These are phyloP conservation scores for Dactylorhiza incarnata DNA, from an alignment of 106 monocot genomes.

Conservation along the genomic window DNA sequence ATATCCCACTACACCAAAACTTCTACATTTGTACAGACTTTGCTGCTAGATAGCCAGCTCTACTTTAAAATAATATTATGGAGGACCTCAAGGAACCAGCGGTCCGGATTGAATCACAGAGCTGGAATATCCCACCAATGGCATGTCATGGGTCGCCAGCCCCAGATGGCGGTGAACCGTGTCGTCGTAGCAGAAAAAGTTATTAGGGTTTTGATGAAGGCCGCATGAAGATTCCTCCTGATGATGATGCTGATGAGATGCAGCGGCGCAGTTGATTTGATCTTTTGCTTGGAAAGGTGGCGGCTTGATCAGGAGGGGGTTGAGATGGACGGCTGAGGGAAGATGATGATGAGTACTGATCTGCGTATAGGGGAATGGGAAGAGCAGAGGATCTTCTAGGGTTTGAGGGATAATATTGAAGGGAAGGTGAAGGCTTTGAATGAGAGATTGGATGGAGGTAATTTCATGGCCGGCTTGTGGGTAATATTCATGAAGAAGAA, in stretches of 20 bases:
- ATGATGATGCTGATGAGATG: too few species aligned
- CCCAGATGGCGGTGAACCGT: neutral
- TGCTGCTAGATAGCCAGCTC: too few species aligned
- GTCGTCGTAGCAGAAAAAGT: neutral
- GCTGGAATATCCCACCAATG: neutral
- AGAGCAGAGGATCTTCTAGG: neutral
- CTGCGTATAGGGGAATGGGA: neutral
- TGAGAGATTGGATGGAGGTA: slow-evolving; percentile 27
- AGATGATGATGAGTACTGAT: neutral
- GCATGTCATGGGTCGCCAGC: neutral
- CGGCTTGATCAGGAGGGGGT: neutral
- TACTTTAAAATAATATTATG: too few species aligned
- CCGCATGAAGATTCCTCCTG: slow-evolving; percentile 14
- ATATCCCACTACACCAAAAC: neutral
- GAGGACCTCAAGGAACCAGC: slow-evolving; percentile 1
- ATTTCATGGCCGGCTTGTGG: slow-evolving; percentile 36
- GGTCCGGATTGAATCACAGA: neutral
- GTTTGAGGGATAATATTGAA: slow-evolving; percentile 4
- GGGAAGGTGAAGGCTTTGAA: slow-evolving; percentile 14
- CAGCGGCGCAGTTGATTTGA: neutral
- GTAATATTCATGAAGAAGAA: slow-evolving; percentile 18
- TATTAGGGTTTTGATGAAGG: slow-evolving; percentile 9
- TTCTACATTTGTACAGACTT: neutral
- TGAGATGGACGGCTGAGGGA: slow-evolving; percentile 4
- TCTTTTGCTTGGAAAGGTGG: neutral